Conservation (phyloP, 2,329 filamentous ascomycete genomes). For the Fusarium metavorans region DNA sequence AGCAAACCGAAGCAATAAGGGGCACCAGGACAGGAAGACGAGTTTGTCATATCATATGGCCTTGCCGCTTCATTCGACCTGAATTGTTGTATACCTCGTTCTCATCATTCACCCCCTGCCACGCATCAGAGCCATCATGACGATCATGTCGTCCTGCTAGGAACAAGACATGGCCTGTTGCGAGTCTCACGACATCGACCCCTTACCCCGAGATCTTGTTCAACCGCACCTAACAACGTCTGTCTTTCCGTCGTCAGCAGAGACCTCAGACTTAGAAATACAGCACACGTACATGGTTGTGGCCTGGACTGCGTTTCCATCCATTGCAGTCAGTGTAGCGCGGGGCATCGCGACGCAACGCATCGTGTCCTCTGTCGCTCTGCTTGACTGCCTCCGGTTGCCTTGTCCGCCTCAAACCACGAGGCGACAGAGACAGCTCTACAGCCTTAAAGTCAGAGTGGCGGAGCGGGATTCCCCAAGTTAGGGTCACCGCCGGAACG, state of each 20-base stretch:
- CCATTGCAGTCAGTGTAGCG: constrained; percentile 33
- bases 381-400: constrained; percentile 22
- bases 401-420: constrained; percentile 21
- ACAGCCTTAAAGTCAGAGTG: constrained; percentile 30
- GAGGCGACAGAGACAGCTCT: constrained; percentile 35
- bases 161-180: constrained; percentile 21
- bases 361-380: constrained; percentile 20
- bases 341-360: constrained; percentile 35
- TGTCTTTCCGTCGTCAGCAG: constrained; percentile 19
- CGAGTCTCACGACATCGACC: constrained; percentile 31
- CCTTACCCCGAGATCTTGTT: constrained; percentile 33
- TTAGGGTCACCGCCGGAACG: constrained; percentile 11
- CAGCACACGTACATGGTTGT: constrained; percentile 35
- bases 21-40: constrained; percentile 13
- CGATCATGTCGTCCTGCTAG: constrained; percentile 29
- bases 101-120: constrained; percentile 15
- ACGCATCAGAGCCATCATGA: constrained; percentile 18
- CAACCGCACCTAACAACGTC: constrained; percentile 28
- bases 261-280: constrained; percentile 11
- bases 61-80: constrained; percentile 12
- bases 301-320: constrained; percentile 17
- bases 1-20: constrained; percentile 13
- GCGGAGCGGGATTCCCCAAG: constrained; percentile 14
- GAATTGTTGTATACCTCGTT: background rate
- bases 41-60: constrained; percentile 24